A percentile compares a stretch with the other conserved stretches of the same genome.
Evolutionary conservation across 805 yeast genomes (phyloP).

Genomic region (Nakazawaea sp.): DNA sequence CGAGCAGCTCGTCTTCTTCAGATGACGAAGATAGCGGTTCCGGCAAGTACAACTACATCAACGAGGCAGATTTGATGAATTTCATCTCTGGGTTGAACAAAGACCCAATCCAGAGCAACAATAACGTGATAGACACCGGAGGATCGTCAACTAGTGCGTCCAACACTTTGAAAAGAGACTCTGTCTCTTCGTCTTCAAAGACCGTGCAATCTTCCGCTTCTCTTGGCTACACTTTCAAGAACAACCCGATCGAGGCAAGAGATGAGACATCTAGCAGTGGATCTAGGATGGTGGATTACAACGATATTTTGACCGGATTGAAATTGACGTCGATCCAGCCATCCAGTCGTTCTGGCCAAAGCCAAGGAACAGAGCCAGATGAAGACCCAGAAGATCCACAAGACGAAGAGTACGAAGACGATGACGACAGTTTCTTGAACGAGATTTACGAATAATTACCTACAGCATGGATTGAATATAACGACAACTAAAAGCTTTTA

Average conservation of each 20-base stretch:
- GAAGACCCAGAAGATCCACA: not conserved
- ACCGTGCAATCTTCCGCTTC: not conserved
- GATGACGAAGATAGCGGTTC: slow-evolving; percentile 10
- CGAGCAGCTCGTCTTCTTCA: slow-evolving; percentile 26
- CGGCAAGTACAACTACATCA: slow-evolving; percentile 15
- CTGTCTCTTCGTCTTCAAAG: slow-evolving; percentile 1
- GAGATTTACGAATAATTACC: no score
- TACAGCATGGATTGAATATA: no score
- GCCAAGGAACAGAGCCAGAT: not conserved
- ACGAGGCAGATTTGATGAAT: slow-evolving; percentile 20
- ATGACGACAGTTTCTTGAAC: not conserved
- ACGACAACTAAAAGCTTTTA: no score
- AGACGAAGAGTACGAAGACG: not conserved
- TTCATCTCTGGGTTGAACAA: slow-evolving; percentile 19
- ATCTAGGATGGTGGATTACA: not conserved
- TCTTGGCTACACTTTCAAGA: slow-evolving; percentile 4
- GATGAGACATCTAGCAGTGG: not conserved
- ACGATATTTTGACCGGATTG: slow-evolving; percentile 5
- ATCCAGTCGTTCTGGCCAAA: not conserved
- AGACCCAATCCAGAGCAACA: not conserved
- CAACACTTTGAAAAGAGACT: not conserved
- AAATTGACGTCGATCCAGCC: not conserved
- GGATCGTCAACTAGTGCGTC: not conserved
- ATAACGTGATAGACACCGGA: not conserved
- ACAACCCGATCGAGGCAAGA: not conserved